These are phyloP conservation scores for Salvia sclarea DNA, from an alignment of 305 asterid genomes.

Conservation along the genomic window DNA sequence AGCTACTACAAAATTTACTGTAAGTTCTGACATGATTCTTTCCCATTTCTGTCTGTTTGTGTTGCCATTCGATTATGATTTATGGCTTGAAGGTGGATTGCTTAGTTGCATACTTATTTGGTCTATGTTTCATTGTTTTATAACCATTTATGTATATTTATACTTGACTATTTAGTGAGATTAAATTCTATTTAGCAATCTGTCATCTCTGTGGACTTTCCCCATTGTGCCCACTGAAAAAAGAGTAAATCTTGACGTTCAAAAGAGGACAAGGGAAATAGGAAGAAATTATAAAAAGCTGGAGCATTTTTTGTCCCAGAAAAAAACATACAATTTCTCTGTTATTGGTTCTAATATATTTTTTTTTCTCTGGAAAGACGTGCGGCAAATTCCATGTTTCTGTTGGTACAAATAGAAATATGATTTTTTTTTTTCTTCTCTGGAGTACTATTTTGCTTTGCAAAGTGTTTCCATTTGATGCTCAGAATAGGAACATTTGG, in stretches of 20 bases:
- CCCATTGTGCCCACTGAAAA: background rate
- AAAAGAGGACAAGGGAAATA: background rate
- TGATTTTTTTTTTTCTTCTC: too few relatives aligned
- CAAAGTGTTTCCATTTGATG: too few relatives aligned
- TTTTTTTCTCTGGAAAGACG: background rate
- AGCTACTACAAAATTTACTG: constrained; percentile 68
- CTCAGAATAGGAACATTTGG: background rate
- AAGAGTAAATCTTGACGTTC: background rate
- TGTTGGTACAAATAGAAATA: background rate
- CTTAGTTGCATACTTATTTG: background rate
- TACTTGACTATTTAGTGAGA: too few relatives aligned
- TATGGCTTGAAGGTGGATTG: background rate
- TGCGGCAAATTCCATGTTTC: background rate
- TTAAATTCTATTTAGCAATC: too few relatives aligned
- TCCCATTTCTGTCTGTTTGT: background rate
- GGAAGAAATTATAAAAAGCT: background rate
- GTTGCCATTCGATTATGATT: background rate
- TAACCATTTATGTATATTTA: too few relatives aligned
- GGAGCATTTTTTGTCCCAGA: background rate
- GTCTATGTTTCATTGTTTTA: too few relatives aligned
- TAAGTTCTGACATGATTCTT: constrained; percentile 39
- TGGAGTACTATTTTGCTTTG: too few relatives aligned
- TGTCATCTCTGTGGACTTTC: too few relatives aligned
- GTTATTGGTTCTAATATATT: background rate
- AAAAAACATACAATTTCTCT: background rate